Evolutionary conservation across 2,329 filamentous ascomycete species (phyloP), one percentile per base, ranked within the genome.

Genomic region (Xylaria sp.): DNA sequence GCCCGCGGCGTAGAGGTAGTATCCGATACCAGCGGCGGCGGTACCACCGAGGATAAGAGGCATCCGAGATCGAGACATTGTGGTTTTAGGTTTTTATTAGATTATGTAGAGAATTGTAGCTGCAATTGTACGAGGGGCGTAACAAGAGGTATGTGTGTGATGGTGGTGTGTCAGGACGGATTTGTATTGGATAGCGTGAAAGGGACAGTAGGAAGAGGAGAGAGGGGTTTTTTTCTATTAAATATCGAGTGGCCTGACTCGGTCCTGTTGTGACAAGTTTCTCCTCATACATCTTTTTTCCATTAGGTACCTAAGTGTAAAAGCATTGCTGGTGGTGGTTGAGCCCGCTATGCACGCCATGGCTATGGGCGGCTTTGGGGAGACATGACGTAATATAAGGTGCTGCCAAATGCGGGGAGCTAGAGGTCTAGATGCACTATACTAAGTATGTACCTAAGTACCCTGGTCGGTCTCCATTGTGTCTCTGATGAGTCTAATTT

Each of bases 1-100:
- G 70, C 95, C 95, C 18, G 94, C 92, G 60, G 83, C 86, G 86
- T 97, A 99, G 71, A 98, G 87, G 85, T 98, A 98, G 86, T 97
- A 98, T 51, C 92, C 93, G 67, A 90, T 84, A 72, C 90, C 91
- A 75, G 88, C 88, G 37, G 87, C 91, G 72, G 88, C 89, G 68
- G 85, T 87, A 73, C 89, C 81, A 75, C 90, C 91, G 78, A 75
- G 84, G 77, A 72, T 85, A 74, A 73, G 86, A 9, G 70, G 70
- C 42, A 70, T 27, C 2, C 70, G 42, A 37, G 68, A 63, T 53
- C 68, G 60, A 66, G 67, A 69, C 67, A 69, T 69, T 35, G 50
- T 63, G 37, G 10, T 16, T 53, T 54, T 35, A 16, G 63, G 37
- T 29, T 40, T 18, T 40, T 40, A 48, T 64, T 63, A 13, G 21